A percentile compares a stretch with the other conserved stretches of the same genome.
phyloP scores from a whole-genome alignment of 2,329 filamentous ascomycete genomes.

The Diaporthe sp. region DNA sequence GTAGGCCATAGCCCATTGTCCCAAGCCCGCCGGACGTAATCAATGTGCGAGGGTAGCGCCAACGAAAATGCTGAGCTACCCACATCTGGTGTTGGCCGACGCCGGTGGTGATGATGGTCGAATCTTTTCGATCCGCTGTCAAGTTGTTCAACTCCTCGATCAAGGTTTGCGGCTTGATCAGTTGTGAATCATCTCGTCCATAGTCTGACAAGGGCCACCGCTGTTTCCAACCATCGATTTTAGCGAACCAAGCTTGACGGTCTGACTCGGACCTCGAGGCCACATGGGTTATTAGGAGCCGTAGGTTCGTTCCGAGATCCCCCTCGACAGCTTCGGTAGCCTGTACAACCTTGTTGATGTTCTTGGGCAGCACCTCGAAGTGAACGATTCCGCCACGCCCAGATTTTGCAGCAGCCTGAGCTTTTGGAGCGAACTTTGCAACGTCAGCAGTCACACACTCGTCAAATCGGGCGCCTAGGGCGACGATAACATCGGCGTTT shows the following conservation, averaged over 20 bases:
- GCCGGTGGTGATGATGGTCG: too few relatives aligned
- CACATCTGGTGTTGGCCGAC: too few relatives aligned
- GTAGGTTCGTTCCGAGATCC: conserved; percentile 87
- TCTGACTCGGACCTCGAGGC: not conserved
- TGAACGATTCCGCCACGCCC: conserved; percentile 94
- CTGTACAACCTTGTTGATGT: conserved; percentile 99
- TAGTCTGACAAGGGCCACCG: not conserved
- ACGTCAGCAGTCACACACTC: conserved; percentile 91
- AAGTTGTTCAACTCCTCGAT: too few relatives aligned
- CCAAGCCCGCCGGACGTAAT: too few relatives aligned
- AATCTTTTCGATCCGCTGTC: too few relatives aligned
- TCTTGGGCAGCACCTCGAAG: conserved; percentile 99
- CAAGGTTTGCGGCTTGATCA: not conserved
- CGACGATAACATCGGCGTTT: conserved; percentile 94
- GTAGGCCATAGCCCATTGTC: too few relatives aligned
- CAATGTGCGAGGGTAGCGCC: too few relatives aligned
- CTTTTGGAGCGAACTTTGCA: conserved; percentile 88
- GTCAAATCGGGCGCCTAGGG: conserved; percentile 93
- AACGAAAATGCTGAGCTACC: too few relatives aligned
- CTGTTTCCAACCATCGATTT: not conserved
- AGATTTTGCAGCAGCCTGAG: conserved; percentile 85
- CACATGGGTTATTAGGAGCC: conserved; percentile 73
- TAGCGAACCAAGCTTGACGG: not conserved
- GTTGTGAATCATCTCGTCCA: not conserved
- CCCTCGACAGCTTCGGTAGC: conserved; percentile 96